These are phyloP conservation scores for Euphrasia arctica DNA, from an alignment of 305 asterid species.

Conservation along the genomic window DNA sequence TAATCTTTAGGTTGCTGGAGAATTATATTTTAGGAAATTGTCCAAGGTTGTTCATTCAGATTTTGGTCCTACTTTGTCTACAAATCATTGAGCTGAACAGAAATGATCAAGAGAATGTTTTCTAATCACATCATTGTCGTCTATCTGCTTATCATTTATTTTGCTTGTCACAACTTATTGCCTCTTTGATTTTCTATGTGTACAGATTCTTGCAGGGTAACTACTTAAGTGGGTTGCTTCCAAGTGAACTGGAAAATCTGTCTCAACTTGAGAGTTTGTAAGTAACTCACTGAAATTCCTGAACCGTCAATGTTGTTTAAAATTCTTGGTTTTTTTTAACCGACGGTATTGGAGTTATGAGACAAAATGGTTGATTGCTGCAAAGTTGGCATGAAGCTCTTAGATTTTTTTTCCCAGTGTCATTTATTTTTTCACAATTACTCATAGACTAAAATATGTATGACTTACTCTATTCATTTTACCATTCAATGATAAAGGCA, in stretches of 20 bases:
- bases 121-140: too few relatives aligned
- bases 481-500: not conserved
- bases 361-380: slow-evolving; percentile 3
- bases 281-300: slow-evolving; percentile 31
- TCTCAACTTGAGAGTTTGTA: slow-evolving; percentile 64
- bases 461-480: not conserved
- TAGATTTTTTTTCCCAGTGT: not conserved
- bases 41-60: not conserved
- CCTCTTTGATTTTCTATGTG: slow-evolving; percentile 22
- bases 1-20: not conserved
- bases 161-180: slow-evolving; percentile 7
- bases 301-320: slow-evolving; percentile 12
- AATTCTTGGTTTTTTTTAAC: not conserved
- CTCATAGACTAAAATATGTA: not conserved
- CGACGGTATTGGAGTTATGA: slow-evolving; percentile 15
- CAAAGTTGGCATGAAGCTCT: slow-evolving; percentile 6
- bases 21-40: not conserved
- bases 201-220: slow-evolving; percentile 85
- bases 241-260: slow-evolving; percentile 68
- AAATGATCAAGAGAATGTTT: not conserved
- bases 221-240: slow-evolving; percentile 71
- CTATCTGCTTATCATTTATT: slow-evolving; percentile 3
- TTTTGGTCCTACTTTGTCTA: not conserved
- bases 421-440: not conserved
- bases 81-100: not conserved